Conservation (phyloP, 257 asterid species). For the Fraxinus cuspidata region DNA sequence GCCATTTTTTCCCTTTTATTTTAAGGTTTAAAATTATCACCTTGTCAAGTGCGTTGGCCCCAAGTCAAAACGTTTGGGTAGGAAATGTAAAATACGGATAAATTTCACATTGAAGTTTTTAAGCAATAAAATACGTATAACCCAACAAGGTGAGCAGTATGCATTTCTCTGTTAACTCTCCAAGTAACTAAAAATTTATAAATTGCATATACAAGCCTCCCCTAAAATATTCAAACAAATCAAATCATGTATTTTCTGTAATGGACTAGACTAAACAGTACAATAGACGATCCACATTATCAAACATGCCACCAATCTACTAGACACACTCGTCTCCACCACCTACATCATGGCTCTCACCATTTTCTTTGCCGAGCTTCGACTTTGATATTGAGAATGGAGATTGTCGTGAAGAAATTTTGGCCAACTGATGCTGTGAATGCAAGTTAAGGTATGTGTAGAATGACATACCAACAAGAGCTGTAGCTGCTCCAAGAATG, state of each 20-base stretch:
- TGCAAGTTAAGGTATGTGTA: slow-evolving; percentile 88
- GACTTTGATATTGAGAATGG: slow-evolving; percentile 71
- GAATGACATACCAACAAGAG: slow-evolving; percentile 80
- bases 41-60: too few species aligned
- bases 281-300: not conserved
- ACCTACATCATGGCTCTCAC: slow-evolving; percentile 43
- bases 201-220: not conserved
- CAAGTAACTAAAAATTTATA: not conserved
- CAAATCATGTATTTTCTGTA: not conserved
- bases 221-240: not conserved
- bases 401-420: slow-evolving; percentile 44
- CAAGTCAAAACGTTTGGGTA: too few species aligned
- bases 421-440: slow-evolving; percentile 52
- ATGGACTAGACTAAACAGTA: not conserved
- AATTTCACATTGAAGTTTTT: too few species aligned
- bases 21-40: too few species aligned
- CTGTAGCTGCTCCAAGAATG: slow-evolving; percentile 76
- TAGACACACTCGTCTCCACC: slow-evolving; percentile 61
- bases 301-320: slow-evolving; percentile 9
- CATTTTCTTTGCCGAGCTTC: slow-evolving; percentile 73
- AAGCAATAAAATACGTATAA: not conserved
- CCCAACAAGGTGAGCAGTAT: not conserved
- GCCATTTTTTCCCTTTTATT: too few species aligned
- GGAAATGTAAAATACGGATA: too few species aligned
- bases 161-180: not conserved